Conservation (phyloP, 345 rosid species). For the Eucalyptus tenuipes region DNA sequence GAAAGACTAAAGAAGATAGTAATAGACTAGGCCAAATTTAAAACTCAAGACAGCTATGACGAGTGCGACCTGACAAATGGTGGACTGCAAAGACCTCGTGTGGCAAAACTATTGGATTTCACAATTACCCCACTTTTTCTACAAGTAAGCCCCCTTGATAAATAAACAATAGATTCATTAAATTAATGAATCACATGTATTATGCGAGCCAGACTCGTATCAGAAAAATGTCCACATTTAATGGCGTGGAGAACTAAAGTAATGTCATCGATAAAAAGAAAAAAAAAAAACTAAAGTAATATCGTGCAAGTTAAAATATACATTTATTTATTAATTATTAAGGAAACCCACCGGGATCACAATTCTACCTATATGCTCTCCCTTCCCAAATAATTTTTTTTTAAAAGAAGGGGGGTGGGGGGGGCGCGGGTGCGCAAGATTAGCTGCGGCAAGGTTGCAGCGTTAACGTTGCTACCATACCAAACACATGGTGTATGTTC, state of each 20-base stretch:
- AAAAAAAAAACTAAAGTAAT: not conserved
- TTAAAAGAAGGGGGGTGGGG: too few species aligned
- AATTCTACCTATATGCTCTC: not conserved
- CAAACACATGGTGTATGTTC: not conserved
- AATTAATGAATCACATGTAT: too few species aligned
- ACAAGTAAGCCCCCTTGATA: too few species aligned
- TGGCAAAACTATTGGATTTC: not conserved
- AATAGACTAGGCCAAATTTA: not conserved
- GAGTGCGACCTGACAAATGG: not conserved
- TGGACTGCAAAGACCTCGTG: not conserved
- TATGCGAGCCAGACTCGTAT: too few species aligned
- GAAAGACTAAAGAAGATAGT: not conserved
- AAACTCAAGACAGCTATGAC: not conserved
- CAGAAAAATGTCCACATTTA: not conserved
- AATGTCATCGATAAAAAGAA: too few species aligned
- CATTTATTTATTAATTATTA: not conserved
- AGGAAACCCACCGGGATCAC: too few species aligned
- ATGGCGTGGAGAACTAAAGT: too few species aligned
- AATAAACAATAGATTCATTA: too few species aligned
- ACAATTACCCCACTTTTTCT: too few species aligned
- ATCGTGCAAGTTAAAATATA: not conserved
- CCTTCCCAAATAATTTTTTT: too few species aligned
- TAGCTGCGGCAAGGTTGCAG: not conserved
- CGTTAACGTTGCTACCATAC: not conserved
- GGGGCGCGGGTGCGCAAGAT: too few species aligned